Base-by-base conservation (phyloP, 2,329 filamentous ascomycete genomes). In the Sphaerulina populicola region DNA sequence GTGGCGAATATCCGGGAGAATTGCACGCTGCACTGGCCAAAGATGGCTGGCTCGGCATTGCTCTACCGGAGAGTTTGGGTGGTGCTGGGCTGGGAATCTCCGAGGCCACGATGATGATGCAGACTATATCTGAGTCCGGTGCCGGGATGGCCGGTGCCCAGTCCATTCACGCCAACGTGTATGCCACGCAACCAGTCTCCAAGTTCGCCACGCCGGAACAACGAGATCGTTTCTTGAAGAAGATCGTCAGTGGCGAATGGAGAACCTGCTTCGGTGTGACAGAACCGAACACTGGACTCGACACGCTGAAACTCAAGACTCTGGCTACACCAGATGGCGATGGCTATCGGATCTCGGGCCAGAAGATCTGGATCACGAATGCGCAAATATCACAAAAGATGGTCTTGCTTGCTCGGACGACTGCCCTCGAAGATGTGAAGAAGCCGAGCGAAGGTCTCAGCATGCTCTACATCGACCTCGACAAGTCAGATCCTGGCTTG, bases 341-440 rank as follows among this genome's bases (percentile, higher is more conserved):
- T 11, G 75, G 72, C 3, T 94, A 90, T 64, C 73, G 70, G 1
- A 75, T 94, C 9, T 79, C 79, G 0, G 87, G 88, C 0, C 86
- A 91, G 65, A 94, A 94, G 71, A 90, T 91, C 49, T 94, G 88
- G 88, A 94, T 93, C 49, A 87, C 86, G 0, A 90, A 81, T 47
- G 88, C 88, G 0, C 86, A 94, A 65, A 84, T 91, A 0, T 87
- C 88, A 0, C 76, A 77, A 3, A 87, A 88, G 62, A 94, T 94
- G 87, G 82, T 94, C 3, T 74, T 94, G 0, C 76, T 94, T 0
- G 86, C 86, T 0, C 79, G 88, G 1, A 94, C 87, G 0, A 87
- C 81, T 0, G 78, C 84, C 0, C 59, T 83, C 0, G 82, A 87
- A 45, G 74, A 86, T 53, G 80, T 82, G 0, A 72, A 73, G 53